Base-by-base conservation (phyloP, 169 alveolate species). In the Babesia bigemina region DNA sequence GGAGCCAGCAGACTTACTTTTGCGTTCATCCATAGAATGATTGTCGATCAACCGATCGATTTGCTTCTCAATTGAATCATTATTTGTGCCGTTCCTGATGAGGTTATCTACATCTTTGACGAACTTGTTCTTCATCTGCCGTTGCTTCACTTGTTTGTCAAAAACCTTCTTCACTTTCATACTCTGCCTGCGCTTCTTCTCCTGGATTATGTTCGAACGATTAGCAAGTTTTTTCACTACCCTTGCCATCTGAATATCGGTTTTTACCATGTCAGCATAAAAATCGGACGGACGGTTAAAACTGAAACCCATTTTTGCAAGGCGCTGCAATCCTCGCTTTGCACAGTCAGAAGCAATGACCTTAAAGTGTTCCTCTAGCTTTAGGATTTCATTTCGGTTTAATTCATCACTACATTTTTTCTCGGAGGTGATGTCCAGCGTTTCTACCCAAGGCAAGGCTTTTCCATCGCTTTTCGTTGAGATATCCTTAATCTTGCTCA, bases 221-320 rank as follows among this genome's bases (percentile, higher is more conserved):
- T 60, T 55, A 7, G 71, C 58, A 16, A 71, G 61, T 48, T 70
- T 57, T 17, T 52, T 63, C 69, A 71, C 65, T n/a, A 82, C 73
- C 29, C 63, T 2, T 3, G 53, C 55, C 89, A 82, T 82, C 16
- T 73, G 85, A 17, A 52, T 19, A 50, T 82, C 89, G 17, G 78
- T 73, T 28, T 82, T 82, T 28, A 82, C 14, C 89, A 82, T 82
- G 52, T 82, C 89, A 0, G 89, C 79, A 33, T 73, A 82, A 58
- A 73, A 82, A 50, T 82, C 89, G 16, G 55, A n/a, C 9, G 89
- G 89, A 9, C 89, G 56, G 39, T 71, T 73, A 52, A 82, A 82
- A 22, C 12, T 52, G 12, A 82, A 21, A 28, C 78, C 79, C 42
- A 82, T 33, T 9, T 16, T 42, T 42, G 45, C 63, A 6, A 79